A percentile compares a stretch with the other conserved stretches of the same genome.
phyloP scores from a whole-genome alignment of 495 filamentous ascomycete species.

The Polyplosphaeria fusca region DNA sequence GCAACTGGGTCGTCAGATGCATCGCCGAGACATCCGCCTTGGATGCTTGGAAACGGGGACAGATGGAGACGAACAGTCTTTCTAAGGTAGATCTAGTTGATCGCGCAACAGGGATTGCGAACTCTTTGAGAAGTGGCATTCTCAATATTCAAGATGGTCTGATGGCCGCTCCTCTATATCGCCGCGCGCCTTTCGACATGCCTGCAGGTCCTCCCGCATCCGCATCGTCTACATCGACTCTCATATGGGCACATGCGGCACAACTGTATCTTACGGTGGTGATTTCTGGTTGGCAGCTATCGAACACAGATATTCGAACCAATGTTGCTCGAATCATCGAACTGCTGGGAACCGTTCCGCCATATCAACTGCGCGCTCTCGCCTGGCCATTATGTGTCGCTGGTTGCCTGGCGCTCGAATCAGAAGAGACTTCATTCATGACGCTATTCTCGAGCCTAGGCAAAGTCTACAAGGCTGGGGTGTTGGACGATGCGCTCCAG shows the following conservation, averaged over 20 bases:
- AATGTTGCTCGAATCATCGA: background rate
- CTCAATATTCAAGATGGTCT: background rate
- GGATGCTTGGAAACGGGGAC: constrained; percentile 3
- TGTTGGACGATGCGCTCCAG: background rate
- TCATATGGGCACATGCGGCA: constrained; percentile 9
- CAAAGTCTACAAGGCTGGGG: constrained; percentile 2
- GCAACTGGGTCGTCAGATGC: constrained; percentile 2
- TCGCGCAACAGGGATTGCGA: background rate
- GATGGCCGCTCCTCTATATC: background rate
- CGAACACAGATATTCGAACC: background rate
- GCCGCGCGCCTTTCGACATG: background rate
- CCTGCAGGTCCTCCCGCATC: background rate
- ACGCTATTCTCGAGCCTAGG: background rate
- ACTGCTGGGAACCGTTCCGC: background rate
- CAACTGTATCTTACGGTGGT: constrained; percentile 4
- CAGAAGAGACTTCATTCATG: background rate
- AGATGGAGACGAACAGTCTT: background rate
- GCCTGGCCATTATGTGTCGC: constrained; percentile 9
- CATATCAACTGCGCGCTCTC: constrained; percentile 7
- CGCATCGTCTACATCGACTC: background rate
- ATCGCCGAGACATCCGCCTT: constrained; percentile 10
- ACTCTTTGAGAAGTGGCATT: background rate
- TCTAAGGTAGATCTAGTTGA: constrained; percentile 4
- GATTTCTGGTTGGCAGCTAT: constrained; percentile 8
- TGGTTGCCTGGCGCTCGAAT: constrained; percentile 7